These are phyloP conservation scores for Pinus albicaulis DNA, from an alignment of 75 land plant genomes.

Conservation along the genomic window DNA sequence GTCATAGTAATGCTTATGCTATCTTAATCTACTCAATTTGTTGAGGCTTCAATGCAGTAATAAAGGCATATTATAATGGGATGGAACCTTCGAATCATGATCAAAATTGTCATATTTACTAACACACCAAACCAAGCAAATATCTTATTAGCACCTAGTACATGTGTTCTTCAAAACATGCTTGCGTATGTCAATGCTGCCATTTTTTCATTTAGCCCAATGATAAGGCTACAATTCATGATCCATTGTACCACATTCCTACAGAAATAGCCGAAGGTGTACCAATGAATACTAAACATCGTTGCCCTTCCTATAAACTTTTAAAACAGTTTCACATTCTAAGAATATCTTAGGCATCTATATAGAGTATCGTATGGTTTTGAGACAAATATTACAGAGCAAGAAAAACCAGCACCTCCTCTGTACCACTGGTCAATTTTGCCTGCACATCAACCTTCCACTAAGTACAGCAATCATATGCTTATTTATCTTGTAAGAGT, in stretches of 20 bases:
- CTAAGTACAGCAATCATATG: slow-evolving; percentile 1
- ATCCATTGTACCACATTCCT: background rate
- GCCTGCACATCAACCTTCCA: background rate
- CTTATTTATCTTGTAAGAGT: background rate
- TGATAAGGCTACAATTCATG: background rate
- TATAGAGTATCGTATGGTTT: background rate
- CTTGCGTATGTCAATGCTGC: background rate
- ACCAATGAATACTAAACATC: background rate
- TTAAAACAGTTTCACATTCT: background rate
- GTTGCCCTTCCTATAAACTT: background rate
- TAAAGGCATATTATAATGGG: background rate
- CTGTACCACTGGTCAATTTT: background rate
- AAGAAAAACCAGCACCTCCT: background rate
- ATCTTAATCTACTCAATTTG: background rate
- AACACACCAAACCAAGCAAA: background rate
- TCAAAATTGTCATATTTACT: background rate
- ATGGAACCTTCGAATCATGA: background rate
- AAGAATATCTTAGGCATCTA: background rate
- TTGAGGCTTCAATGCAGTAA: no score
- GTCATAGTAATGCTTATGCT: background rate
- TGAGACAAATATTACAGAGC: background rate
- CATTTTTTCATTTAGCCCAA: background rate
- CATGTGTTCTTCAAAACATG: background rate
- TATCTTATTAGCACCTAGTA: background rate
- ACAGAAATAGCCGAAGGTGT: background rate